Conservation (phyloP, 1,284 basidiomycete species). For the Takashimella tepidaria region DNA sequence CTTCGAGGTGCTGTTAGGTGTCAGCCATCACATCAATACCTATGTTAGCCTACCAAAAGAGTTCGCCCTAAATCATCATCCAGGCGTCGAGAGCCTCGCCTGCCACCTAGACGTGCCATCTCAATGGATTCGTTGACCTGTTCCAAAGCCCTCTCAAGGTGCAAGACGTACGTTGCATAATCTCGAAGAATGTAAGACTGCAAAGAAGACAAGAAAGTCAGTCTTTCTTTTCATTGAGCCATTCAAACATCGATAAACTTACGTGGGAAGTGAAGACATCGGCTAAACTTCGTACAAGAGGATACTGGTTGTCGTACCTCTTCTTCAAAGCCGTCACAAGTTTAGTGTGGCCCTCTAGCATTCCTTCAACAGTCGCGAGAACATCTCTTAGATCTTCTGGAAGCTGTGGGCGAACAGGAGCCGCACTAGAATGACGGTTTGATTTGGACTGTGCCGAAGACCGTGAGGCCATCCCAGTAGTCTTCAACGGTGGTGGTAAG, state of each 20-base stretch:
- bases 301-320: conserved; percentile 87
- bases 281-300: conserved; percentile 80
- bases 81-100: conserved; percentile 14
- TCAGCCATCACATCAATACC: neutral
- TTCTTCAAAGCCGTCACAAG: conserved; percentile 74
- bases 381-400: conserved; percentile 81
- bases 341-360: conserved; percentile 78
- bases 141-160: conserved; percentile 80
- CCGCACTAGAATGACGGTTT: neutral
- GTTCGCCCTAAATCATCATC: conserved; percentile 59
- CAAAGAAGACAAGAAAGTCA: conserved; percentile 4
- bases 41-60: conserved; percentile 50
- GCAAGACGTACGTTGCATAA: conserved; percentile 85
- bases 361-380: conserved; percentile 76
- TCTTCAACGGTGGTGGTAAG: conserved; percentile 62
- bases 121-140: conserved; percentile 72
- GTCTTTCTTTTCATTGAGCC: too few relatives aligned
- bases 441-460: conserved; percentile 39
- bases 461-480: conserved; percentile 8
- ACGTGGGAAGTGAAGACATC: conserved; percentile 92
- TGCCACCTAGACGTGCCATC: conserved; percentile 52
- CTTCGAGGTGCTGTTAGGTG: conserved; percentile 61
- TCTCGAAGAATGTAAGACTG: conserved; percentile 87
- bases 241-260: conserved; percentile 40
- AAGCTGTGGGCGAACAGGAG: conserved; percentile 39